phyloP scores from a whole-genome alignment of 1,284 basidiomycete genomes.

The Tremellales sp. region DNA sequence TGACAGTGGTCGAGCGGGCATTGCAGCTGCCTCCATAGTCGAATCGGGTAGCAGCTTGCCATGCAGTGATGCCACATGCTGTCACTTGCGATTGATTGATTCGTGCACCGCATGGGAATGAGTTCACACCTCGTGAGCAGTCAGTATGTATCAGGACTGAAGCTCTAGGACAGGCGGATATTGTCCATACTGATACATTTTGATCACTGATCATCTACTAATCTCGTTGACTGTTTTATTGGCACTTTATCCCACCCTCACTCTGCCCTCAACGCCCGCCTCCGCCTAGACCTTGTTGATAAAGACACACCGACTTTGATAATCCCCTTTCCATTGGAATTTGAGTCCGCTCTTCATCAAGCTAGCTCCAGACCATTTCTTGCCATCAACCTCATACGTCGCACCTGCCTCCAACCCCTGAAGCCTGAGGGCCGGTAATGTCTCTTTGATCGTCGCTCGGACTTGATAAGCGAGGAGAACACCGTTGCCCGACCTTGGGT shows the following conservation, averaged over 20 bases:
- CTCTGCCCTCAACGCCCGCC: no score
- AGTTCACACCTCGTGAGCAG: no score
- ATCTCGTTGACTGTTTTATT: no score
- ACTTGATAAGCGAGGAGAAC: slow-evolving; percentile 17
- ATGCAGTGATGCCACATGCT: no score
- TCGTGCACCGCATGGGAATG: no score
- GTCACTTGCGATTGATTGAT: no score
- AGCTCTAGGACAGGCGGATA: no score
- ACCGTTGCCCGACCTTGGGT: slow-evolving; percentile 4
- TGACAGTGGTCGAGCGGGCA: background rate
- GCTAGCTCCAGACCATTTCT: slow-evolving; percentile 4
- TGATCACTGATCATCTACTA: no score
- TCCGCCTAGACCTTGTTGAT: slow-evolving; percentile 3
- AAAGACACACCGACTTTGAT: slow-evolving; percentile 12
- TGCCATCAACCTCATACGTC: slow-evolving; percentile 16
- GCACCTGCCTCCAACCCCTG: slow-evolving; percentile 13
- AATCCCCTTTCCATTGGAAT: slow-evolving; percentile 9
- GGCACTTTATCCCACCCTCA: no score
- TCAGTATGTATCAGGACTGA: no score
- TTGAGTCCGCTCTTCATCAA: slow-evolving; percentile 17
- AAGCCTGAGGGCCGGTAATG: slow-evolving; percentile 12
- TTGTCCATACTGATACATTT: no score
- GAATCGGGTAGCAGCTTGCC: no score
- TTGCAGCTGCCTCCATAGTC: background rate
- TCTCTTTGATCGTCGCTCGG: slow-evolving; percentile 1